Percentiles rank a stretch among this genome's conserved stretches.
These are phyloP conservation scores for Chaetomium olivaceum DNA, from an alignment of 2,329 filamentous ascomycete genomes.

Conservation along the genomic window DNA sequence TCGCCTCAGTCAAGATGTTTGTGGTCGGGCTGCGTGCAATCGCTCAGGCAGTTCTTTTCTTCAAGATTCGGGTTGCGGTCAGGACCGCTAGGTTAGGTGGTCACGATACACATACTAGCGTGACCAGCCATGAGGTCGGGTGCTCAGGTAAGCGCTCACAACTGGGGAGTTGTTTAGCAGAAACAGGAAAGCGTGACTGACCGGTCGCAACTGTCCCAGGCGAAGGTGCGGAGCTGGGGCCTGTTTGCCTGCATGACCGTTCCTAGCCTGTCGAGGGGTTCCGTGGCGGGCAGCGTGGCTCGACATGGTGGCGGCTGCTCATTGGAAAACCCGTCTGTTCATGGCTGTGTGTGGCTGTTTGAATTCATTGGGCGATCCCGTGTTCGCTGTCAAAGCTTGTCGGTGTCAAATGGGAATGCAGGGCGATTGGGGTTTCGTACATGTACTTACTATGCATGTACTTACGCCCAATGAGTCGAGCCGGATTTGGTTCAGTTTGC, in stretches of 20 bases:
- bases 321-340: neutral
- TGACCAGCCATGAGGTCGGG: neutral
- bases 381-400: neutral
- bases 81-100: neutral
- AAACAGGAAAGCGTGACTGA: neutral
- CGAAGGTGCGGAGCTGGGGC: neutral
- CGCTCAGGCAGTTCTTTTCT: neutral
- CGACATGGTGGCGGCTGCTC: constrained; percentile 1
- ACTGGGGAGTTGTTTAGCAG: neutral
- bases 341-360: neutral
- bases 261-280: neutral
- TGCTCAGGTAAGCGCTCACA: neutral
- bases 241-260: neutral
- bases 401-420: neutral
- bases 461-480: neutral
- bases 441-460: neutral
- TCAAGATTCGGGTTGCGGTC: neutral
- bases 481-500: neutral
- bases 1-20: neutral
- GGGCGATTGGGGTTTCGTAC: neutral
- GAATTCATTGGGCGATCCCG: neutral
- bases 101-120: neutral
- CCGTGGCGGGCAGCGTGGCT: neutral
- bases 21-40: neutral
- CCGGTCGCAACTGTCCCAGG: neutral